Base-by-base conservation (phyloP, 2,329 filamentous ascomycete species). In the Cytospora schulzeri region DNA sequence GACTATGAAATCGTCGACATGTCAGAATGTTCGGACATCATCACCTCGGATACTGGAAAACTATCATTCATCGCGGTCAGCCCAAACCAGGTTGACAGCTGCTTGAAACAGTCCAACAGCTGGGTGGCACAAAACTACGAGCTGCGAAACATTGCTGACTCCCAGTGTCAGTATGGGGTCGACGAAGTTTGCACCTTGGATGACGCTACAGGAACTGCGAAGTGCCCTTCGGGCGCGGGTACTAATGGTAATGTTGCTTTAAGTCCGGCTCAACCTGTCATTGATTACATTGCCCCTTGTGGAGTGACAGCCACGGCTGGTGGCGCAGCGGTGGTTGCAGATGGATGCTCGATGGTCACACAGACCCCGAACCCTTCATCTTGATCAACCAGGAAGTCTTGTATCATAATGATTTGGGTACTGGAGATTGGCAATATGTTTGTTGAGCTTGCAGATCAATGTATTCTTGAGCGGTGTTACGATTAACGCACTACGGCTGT, bases 61-160 rank as follows among this genome's bases (percentile, higher is more conserved):
- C 76, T 88, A 45, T 81, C 84, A 8, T 79, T 88, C 56, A 79
- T 78, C 59, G 84, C 83, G 2, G 72, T 82, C 70, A 82, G 80
- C 75, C 85, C 87, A 78, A 81, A 83, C 75, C 85, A 78, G 68
- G 71, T 85, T 9, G 72, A 78, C 59, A 76, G 75, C 66, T 85
- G 84, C 72, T 74, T 84, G 15, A 72, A 71, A 17, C 69, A 79
- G 67, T 70, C 75, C 41, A 73, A 76, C 70, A 83, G 76, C 75
- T 86, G 80, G 79, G 80, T 85, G 53, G 83, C 76, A 65, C 74
- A 80, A 69, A 85, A 86, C 75, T 75, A 83, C 73, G 73, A 77
- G 57, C 77, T 85, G 22, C 80, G 79, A 75, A 86, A 87, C 76
- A 81, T 86, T 57, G 73, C 77, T 62, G 83, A 86, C 71, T 70